Evolutionary conservation across 495 filamentous ascomycete species (phyloP).

Genomic region (Rhypophila decipiens): DNA sequence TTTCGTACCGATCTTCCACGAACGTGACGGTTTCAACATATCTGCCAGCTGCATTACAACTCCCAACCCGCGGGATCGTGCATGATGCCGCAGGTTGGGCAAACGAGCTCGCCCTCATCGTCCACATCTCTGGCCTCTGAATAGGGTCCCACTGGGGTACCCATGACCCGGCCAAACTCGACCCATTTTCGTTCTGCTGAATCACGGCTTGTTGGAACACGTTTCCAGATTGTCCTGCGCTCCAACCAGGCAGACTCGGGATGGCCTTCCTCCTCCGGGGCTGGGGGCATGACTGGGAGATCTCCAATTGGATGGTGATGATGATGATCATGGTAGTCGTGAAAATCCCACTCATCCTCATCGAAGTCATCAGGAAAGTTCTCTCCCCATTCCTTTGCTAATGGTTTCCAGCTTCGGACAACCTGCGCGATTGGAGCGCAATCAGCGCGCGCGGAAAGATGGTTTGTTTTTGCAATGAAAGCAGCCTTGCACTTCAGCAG

Average conservation of each 20-base stretch:
- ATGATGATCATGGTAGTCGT: constrained; percentile 1
- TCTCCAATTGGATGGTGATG: constrained; percentile 2
- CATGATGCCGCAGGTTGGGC: constrained; percentile 29
- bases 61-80: constrained; percentile 12
- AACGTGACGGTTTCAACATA: too few species aligned
- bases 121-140: constrained; percentile 16
- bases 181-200: constrained; percentile 29
- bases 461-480: constrained; percentile 24
- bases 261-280: constrained; percentile 33
- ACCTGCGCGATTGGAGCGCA: constrained; percentile 21
- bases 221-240: constrained; percentile 40
- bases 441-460: constrained; percentile 19
- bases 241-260: constrained; percentile 30
- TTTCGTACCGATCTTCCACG: too few species aligned
- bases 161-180: constrained; percentile 37
- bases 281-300: constrained; percentile 19
- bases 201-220: constrained; percentile 27
- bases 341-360: not conserved
- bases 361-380: not conserved
- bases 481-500: constrained; percentile 27
- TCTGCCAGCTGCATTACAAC: not conserved
- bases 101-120: constrained; percentile 23
- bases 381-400: constrained; percentile 12
- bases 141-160: constrained; percentile 22
- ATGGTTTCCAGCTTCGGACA: constrained; percentile 26